A percentile compares a stretch with the other conserved stretches of the same genome.
Evolutionary conservation across 345 rosid species (phyloP).

Genomic region (Euphorbia lathyris): DNA sequence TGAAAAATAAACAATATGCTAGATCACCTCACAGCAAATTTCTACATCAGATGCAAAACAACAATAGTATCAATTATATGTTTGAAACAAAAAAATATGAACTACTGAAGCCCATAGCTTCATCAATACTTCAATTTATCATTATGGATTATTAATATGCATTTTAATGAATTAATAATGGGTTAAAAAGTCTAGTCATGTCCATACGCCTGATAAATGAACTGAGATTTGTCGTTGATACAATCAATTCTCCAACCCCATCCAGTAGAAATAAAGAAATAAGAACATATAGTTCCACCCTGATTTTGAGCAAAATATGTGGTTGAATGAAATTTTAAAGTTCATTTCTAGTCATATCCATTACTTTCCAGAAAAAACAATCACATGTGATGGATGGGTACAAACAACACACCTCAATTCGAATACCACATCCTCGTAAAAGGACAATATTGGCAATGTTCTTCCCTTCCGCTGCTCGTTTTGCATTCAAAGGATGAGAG

Average conservation of each 20-base stretch:
- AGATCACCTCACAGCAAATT: background rate
- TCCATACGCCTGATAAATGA: background rate
- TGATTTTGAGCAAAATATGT: background rate
- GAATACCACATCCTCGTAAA: conserved; percentile 91
- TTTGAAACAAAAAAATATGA: background rate
- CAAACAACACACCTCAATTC: conserved; percentile 65
- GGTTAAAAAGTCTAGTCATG: background rate
- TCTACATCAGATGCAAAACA: conserved; percentile 1
- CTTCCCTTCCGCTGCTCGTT: conserved; percentile 74
- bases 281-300: background rate
- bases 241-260: background rate
- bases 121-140: background rate
- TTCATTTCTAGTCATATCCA: background rate
- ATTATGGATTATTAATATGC: background rate
- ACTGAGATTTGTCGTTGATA: background rate
- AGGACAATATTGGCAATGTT: conserved; percentile 83
- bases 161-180: background rate
- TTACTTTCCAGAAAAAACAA: background rate
- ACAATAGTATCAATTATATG: background rate
- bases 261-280: background rate
- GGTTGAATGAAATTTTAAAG: background rate
- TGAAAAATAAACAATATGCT: background rate
- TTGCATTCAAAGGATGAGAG: conserved; percentile 68
- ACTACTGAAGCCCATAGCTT: background rate
- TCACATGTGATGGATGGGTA: background rate